Base-by-base conservation (phyloP, 306 rosid species). In the Parietaria judaica region DNA sequence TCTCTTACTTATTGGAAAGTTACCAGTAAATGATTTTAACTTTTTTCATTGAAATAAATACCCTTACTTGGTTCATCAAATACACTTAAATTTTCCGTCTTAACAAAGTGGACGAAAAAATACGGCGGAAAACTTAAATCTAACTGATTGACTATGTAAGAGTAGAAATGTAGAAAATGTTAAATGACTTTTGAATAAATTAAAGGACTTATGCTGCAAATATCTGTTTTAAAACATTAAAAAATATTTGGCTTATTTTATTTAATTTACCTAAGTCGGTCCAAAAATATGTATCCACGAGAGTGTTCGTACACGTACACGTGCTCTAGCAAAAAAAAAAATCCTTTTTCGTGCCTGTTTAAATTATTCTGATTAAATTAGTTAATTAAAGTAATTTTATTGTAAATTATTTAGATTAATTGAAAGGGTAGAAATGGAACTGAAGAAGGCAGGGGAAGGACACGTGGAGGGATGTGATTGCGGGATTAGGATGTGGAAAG, bases 251-350 rank as follows among this genome's bases (percentile, higher is more conserved):
- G n/a, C 31, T 23, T 23, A 34, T 56, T 34, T 53, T n/a, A 3
- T 7, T 52, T 35, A 34, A 56, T 56, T 59, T 59, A 46, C 6
- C 48, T 61, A 7, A 47, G 43, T 48, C 66, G 56, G 66, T 47
- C 44, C 13, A 46, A 62, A 49, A 48, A 13, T 47, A 17, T 6
- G 13, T 46, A 61, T 47, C 12, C 3, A 46, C 31, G 8, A 7
- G 3, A 17, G 6, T 4, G 11, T 60, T 45, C 16, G 54, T 45
- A 47, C 63, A n/a, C 37, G 48, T 46, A 31, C 66, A 62, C 66
- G 66, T 62, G 56, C 55, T 62, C 15, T 5, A 0, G 8, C 13
- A 49, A 49, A 49, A 47, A 23, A 49, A 49, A 49, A 47, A 23
- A 31, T 34, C 51, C 6, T 9, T 10, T 61, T 6, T 12, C 31